A percentile compares a stretch with the other conserved stretches of the same genome.
These are phyloP conservation scores for Sporothrix protearum DNA, from an alignment of 2,329 filamentous ascomycete genomes.

Conservation along the genomic window DNA sequence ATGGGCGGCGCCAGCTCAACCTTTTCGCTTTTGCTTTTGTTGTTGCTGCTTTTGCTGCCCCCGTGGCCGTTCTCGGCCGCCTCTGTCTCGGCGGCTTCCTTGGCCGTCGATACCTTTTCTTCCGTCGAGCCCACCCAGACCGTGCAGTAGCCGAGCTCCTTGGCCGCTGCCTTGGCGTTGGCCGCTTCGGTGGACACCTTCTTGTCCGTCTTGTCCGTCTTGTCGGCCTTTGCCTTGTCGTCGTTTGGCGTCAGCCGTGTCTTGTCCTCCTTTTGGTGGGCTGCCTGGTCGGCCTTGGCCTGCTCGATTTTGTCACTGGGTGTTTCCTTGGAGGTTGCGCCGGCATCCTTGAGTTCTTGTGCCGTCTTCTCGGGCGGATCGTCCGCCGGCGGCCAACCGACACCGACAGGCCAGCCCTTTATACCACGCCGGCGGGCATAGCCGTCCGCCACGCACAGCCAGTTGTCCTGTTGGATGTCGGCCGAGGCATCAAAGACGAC, in stretches of 20 bases:
- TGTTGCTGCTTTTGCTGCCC: too few relatives aligned
- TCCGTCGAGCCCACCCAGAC: conserved; percentile 87
- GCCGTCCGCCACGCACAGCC: conserved; percentile 89
- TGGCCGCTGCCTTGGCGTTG: conserved; percentile 9
- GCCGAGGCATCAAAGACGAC: conserved; percentile 93
- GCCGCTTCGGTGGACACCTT: conserved; percentile 42
- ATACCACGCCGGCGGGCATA: conserved; percentile 87
- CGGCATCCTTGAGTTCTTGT: conserved; percentile 63
- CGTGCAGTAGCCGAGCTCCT: conserved; percentile 81
- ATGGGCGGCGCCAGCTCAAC: conserved; percentile 38
- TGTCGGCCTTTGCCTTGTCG: conserved; percentile 23
- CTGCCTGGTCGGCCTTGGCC: conserved; percentile 50
- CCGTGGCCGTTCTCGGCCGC: conserved; percentile 44
- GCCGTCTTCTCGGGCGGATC: conserved; percentile 58
- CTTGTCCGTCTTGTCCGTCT: conserved; percentile 32
- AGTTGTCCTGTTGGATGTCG: conserved; percentile 91
- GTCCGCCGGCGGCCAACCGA: conserved; percentile 77
- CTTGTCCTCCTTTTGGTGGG: conserved; percentile 32
- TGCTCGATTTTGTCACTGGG: conserved; percentile 61
- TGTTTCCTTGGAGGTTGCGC: conserved; percentile 57
- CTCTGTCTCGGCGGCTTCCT: background rate
- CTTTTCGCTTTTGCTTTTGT: background rate
- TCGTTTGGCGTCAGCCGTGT: conserved; percentile 20
- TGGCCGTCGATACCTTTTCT: conserved; percentile 58
- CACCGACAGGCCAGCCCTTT: conserved; percentile 89